Percentiles rank a stretch among this genome's conserved stretches.
Evolutionary conservation across 78 protist species (phyloP).

Genomic region (Dictyostelium capitatum): DNA sequence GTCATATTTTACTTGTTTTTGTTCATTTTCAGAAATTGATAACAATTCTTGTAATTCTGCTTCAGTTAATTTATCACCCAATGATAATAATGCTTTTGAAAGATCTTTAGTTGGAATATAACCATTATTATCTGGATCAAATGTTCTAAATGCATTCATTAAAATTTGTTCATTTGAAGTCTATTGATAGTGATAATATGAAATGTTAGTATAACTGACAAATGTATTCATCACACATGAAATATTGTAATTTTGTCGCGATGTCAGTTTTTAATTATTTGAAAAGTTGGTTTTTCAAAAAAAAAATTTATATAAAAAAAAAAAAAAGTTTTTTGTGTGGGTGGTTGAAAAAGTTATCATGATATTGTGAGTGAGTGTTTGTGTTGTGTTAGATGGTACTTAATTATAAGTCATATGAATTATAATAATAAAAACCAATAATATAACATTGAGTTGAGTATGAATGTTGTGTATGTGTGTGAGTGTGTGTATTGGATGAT

Average conservation of each 20-base stretch:
- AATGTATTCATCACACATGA: no score
- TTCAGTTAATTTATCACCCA: conserved; percentile 78
- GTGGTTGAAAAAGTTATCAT: background rate
- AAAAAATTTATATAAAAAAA: background rate
- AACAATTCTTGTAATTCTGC: conserved; percentile 75
- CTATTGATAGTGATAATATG: background rate
- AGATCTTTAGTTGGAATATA: conserved; percentile 78
- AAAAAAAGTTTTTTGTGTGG: background rate
- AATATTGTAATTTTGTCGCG: background rate
- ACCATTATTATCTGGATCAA: conserved; percentile 81
- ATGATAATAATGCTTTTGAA: conserved; percentile 72
- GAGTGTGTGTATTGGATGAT: no score
- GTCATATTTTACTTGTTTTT: conserved; percentile 79
- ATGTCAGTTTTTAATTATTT: background rate
- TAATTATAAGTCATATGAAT: no score
- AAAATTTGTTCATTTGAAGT: conserved; percentile 75
- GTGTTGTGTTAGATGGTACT: no score
- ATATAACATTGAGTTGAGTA: no score
- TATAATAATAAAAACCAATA: no score
- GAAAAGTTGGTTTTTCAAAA: background rate
- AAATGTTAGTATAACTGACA: background rate
- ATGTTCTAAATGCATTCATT: conserved; percentile 79
- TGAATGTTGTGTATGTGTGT: no score
- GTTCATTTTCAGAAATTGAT: conserved; percentile 76
- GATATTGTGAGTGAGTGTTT: background rate